Conservation (phyloP, 805 yeast genomes). For the Metschnikowia drakensbergensis region DNA sequence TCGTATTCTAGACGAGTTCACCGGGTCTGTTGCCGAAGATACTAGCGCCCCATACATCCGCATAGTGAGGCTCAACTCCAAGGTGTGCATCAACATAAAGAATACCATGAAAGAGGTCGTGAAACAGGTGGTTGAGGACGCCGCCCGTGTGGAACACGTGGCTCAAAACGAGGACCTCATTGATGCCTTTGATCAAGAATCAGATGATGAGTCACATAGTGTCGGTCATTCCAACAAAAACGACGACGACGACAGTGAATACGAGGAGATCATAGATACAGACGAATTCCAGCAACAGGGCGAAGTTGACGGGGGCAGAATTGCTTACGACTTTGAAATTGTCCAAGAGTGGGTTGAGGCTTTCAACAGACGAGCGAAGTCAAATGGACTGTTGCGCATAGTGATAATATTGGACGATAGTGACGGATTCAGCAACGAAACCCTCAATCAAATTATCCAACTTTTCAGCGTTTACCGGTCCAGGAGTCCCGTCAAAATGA, state of each 20-base stretch:
- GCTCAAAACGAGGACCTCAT: not conserved
- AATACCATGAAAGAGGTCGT: constrained; percentile 32
- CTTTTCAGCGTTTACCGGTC: constrained; percentile 25
- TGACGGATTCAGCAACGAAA: constrained; percentile 31
- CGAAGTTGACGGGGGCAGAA: constrained; percentile 21
- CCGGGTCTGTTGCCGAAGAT: constrained; percentile 16
- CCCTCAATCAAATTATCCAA: constrained; percentile 34
- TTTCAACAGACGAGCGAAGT: constrained; percentile 8
- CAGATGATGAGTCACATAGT: constrained; percentile 5
- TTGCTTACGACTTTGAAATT: constrained; percentile 35
- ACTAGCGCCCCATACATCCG: constrained; percentile 11
- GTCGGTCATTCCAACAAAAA: constrained; percentile 6
- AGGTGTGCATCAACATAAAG: constrained; percentile 32
- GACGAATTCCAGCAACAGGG: constrained; percentile 18
- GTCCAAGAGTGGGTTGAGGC: constrained; percentile 30
- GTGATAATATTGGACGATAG: constrained; percentile 36
- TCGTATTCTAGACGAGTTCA: constrained; percentile 36
- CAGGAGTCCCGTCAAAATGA: constrained; percentile 30
- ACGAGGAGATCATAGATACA: constrained; percentile 10
- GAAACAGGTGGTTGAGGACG: constrained; percentile 25
- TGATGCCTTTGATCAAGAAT: constrained; percentile 8
- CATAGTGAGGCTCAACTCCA: constrained; percentile 28
- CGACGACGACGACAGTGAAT: constrained; percentile 11
- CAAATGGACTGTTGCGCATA: constrained; percentile 16
- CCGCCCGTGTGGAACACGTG: not conserved